phyloP scores from a whole-genome alignment of 2,329 filamentous ascomycete species.

The Phaeosphaeriaceae sp. region DNA sequence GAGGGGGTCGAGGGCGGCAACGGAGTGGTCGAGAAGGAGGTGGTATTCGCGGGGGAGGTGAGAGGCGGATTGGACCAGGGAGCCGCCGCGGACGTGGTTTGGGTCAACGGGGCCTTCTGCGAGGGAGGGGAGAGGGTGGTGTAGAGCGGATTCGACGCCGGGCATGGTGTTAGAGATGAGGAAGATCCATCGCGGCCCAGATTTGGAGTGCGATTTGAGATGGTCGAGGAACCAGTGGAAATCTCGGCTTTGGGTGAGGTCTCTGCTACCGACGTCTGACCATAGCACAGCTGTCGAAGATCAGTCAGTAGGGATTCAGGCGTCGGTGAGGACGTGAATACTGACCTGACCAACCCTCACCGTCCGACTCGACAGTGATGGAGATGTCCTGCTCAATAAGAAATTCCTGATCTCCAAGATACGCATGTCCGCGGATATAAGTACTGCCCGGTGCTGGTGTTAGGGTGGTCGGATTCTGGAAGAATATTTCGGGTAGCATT shows the following conservation, averaged over 20 bases:
- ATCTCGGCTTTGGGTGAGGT: conserved; percentile 1
- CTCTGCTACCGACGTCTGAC: conserved; percentile 8
- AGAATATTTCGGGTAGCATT: conserved; percentile 1
- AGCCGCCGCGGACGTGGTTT: neutral
- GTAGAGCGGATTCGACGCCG: conserved; percentile 1
- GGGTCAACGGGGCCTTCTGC: neutral
- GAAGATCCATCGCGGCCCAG: conserved; percentile 1
- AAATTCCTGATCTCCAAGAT: neutral
- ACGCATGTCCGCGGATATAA: conserved; percentile 6
- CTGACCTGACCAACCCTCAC: conserved; percentile 9
- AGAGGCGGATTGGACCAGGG: conserved; percentile 2
- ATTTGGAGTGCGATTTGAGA: conserved; percentile 1
- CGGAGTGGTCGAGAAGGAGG: conserved; percentile 3
- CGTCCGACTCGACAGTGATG: conserved; percentile 8
- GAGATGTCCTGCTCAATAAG: conserved; percentile 11
- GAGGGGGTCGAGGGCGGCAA: conserved; percentile 9
- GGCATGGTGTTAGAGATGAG: neutral
- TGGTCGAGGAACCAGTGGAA: conserved; percentile 6
- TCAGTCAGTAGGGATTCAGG: neutral
- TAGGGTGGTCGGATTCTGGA: neutral
- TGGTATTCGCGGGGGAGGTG: conserved; percentile 7
- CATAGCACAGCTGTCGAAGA: conserved; percentile 3
- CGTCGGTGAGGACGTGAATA: too few species aligned
- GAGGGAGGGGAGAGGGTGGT: conserved; percentile 2
- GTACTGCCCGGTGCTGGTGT: conserved; percentile 5